These are phyloP conservation scores for Basipetospora sp. DNA, from an alignment of 2,329 filamentous ascomycete species.

Conservation along the genomic window DNA sequence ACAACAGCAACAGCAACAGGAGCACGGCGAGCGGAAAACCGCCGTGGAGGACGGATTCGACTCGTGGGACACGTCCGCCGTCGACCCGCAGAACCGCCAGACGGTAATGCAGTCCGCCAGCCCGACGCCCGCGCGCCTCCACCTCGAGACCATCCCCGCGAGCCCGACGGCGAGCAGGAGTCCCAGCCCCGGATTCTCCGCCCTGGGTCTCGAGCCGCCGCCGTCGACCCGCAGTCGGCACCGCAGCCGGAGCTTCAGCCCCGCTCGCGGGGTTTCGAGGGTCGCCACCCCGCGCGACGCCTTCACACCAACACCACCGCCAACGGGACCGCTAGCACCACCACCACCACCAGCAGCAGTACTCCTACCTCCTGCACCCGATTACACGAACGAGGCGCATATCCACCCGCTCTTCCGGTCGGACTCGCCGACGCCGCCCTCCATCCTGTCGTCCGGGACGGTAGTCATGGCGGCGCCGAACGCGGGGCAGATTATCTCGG, in stretches of 20 bases:
- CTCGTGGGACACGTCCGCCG: slow-evolving; percentile 57
- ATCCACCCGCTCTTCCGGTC: slow-evolving; percentile 68
- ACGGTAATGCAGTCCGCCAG: slow-evolving; percentile 37
- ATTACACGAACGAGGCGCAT: slow-evolving; percentile 40
- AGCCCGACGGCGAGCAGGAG: slow-evolving; percentile 50
- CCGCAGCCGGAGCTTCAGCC: slow-evolving; percentile 39
- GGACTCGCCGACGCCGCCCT: slow-evolving; percentile 53
- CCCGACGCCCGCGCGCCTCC: slow-evolving; percentile 29
- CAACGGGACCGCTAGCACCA: no score
- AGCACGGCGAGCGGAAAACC: slow-evolving; percentile 20
- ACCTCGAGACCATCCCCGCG: slow-evolving; percentile 60
- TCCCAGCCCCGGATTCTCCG: slow-evolving; percentile 45
- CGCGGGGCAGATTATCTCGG: slow-evolving; percentile 48
- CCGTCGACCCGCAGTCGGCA: slow-evolving; percentile 20
- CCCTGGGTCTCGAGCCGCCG: slow-evolving; percentile 37
- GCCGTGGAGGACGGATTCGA: slow-evolving; percentile 51
- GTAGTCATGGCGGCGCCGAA: slow-evolving; percentile 56
- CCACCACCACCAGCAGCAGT: no score
- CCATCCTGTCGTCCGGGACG: slow-evolving; percentile 52
- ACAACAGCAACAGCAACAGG: no score
- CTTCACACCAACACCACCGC: not conserved
- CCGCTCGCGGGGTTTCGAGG: no score
- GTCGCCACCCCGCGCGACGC: not conserved
- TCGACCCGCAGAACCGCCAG: slow-evolving; percentile 48
- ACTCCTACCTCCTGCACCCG: no score